Percentiles rank a stretch among this genome's conserved stretches.
These are phyloP conservation scores for Posidonia oceanica DNA, from an alignment of 116 monocot species.

Conservation along the genomic window DNA sequence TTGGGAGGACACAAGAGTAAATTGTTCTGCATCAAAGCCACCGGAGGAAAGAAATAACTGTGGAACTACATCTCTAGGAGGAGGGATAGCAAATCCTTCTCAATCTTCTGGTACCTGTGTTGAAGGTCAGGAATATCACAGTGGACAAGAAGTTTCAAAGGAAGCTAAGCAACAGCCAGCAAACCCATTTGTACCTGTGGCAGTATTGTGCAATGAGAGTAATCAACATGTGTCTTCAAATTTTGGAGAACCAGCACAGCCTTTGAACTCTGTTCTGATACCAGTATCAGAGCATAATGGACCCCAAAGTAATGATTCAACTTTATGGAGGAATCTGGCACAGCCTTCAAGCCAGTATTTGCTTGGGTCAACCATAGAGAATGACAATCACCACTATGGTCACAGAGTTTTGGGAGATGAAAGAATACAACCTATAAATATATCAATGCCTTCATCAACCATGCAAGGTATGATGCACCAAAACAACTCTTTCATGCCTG, in stretches of 20 bases:
- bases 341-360: conserved; percentile 20
- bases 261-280: background rate
- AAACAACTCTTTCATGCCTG: conserved; percentile 17
- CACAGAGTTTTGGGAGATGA: conserved; percentile 22
- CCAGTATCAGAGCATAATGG: conserved; percentile 3
- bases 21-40: background rate
- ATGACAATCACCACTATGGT: conserved; percentile 11
- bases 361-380: conserved; percentile 9
- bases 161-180: background rate
- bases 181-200: conserved; percentile 5
- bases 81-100: background rate
- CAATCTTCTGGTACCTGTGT: background rate
- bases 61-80: background rate
- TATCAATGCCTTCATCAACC: conserved; percentile 15
- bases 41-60: background rate
- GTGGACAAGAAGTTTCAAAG: background rate
- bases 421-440: conserved; percentile 21
- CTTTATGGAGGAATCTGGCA: conserved; percentile 9
- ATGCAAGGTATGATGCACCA: conserved; percentile 16
- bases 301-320: conserved; percentile 6
- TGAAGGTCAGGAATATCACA: background rate
- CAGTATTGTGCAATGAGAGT: background rate
- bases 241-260: conserved; percentile 1
- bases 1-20: background rate
- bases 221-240: background rate